phyloP scores from a whole-genome alignment of 2,329 filamentous ascomycete genomes.

The Cladosporium colombiae region DNA sequence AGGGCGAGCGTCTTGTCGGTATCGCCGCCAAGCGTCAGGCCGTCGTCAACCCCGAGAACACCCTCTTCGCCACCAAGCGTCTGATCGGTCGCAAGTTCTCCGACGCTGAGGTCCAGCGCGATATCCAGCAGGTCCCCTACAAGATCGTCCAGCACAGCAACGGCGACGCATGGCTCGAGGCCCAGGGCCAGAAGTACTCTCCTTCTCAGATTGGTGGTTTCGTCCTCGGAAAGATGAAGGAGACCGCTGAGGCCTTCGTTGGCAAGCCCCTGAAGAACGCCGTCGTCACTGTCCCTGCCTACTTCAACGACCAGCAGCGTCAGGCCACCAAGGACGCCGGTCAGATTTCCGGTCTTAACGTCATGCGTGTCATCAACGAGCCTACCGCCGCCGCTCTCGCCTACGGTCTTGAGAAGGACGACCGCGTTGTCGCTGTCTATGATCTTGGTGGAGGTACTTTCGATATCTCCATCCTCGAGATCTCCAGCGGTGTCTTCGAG shows the following conservation, averaged over 20 bases:
- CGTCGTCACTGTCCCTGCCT: constrained; percentile 93
- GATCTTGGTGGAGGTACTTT: constrained; percentile 98
- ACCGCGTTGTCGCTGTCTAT: constrained; percentile 90
- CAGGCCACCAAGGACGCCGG: constrained; percentile 98
- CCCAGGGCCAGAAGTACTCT: constrained; percentile 92
- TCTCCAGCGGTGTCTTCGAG: constrained; percentile 97
- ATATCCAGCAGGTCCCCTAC: constrained; percentile 97
- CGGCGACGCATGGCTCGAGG: constrained; percentile 93
- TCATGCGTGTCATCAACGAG: constrained; percentile 97
- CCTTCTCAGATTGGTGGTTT: constrained; percentile 98
- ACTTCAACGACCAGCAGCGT: constrained; percentile 98
- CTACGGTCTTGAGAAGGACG: constrained; percentile 95
- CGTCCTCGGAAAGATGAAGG: constrained; percentile 98
- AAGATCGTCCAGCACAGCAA: constrained; percentile 98
- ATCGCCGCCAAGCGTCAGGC: constrained; percentile 97
- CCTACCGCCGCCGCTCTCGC: constrained; percentile 93
- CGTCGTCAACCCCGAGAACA: constrained; percentile 98
- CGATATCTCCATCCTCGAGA: constrained; percentile 97
- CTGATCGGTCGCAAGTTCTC: constrained; percentile 97
- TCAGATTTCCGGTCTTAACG: constrained; percentile 93
- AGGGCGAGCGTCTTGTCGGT: constrained; percentile 94
- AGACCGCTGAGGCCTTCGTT: constrained; percentile 92
- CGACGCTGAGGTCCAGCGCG: constrained; percentile 89
- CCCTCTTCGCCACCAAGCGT: constrained; percentile 97
- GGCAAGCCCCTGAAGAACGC: constrained; percentile 91